These are phyloP conservation scores for Porogramme epimiltina DNA, from an alignment of 1,284 basidiomycete species.

Conservation along the genomic window DNA sequence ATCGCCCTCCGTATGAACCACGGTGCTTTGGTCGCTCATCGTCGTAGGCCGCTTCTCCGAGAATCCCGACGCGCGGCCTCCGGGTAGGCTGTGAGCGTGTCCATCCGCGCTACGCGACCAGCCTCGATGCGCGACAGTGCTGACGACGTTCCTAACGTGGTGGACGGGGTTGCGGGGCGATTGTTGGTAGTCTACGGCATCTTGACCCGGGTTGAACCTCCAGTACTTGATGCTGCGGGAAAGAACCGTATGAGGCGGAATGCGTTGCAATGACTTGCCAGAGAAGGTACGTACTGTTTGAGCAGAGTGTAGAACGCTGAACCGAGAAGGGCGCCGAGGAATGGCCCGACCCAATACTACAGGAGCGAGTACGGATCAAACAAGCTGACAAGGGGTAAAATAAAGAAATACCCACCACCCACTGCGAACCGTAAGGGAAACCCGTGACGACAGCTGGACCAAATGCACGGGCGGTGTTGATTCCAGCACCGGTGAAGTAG, in stretches of 20 bases:
- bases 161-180: conserved; percentile 41
- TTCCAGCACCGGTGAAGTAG: conserved; percentile 58
- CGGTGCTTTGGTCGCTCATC: no score
- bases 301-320: conserved; percentile 57
- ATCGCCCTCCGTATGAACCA: no score
- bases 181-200: conserved; percentile 38
- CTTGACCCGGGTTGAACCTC: conserved; percentile 56
- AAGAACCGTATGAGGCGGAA: background rate
- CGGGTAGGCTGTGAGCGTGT: background rate
- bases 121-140: conserved; percentile 6
- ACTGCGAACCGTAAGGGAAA: conserved; percentile 56
- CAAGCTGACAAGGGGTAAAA: background rate
- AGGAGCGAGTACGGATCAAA: background rate
- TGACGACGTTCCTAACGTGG: conserved; percentile 11
- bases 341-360: conserved; percentile 63
- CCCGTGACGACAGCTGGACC: conserved; percentile 71
- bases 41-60: no score
- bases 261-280: background rate
- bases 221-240: conserved; percentile 47
- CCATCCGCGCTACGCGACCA: conserved; percentile 4
- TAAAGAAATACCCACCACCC: conserved; percentile 52
- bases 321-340: conserved; percentile 59
- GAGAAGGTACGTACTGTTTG: conserved; percentile 49
- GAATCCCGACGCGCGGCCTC: background rate
- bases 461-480: conserved; percentile 77